A percentile compares a stretch with the other conserved stretches of the same genome.
phyloP scores from a whole-genome alignment of 257 asterid species.

The Fraxinus americana region DNA sequence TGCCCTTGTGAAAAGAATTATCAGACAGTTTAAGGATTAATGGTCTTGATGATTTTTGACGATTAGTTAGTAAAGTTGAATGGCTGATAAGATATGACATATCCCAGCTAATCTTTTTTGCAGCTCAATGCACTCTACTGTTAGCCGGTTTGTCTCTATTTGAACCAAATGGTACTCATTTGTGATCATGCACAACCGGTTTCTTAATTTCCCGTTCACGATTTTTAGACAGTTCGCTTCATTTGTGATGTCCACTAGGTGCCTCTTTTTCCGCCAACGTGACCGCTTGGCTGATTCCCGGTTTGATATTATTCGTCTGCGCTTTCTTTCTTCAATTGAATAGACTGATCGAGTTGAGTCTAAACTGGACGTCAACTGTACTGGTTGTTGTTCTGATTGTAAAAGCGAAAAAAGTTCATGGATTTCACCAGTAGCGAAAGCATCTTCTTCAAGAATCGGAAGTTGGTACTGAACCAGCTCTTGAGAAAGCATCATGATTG shows the following conservation, averaged over 20 bases:
- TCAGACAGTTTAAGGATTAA: conserved; percentile 29
- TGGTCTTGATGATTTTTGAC: conserved; percentile 21
- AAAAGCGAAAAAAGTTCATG: conserved; percentile 42
- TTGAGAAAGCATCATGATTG: conserved; percentile 40
- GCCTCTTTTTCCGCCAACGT: conserved; percentile 62
- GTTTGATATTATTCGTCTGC: conserved; percentile 58
- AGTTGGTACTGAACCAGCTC: conserved; percentile 49
- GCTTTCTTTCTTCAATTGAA: conserved; percentile 62
- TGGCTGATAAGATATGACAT: conserved; percentile 41
- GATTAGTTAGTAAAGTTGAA: conserved; percentile 21
- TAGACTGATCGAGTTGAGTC: conserved; percentile 50
- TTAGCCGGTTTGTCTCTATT: conserved; percentile 52
- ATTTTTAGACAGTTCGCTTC: conserved; percentile 46
- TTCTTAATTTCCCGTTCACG: conserved; percentile 55
- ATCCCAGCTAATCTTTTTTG: conserved; percentile 50
- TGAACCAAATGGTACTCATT: conserved; percentile 44
- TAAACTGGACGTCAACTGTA: conserved; percentile 50
- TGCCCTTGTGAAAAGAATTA: not conserved
- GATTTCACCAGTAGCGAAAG: conserved; percentile 38
- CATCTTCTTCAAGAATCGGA: conserved; percentile 46
- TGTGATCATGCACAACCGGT: conserved; percentile 29
- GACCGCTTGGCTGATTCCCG: conserved; percentile 80
- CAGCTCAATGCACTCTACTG: conserved; percentile 50
- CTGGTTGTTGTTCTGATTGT: conserved; percentile 33
- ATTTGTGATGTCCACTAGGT: conserved; percentile 44